These are phyloP conservation scores for Saccharomycopsis microspora DNA, from an alignment of 805 yeast genomes.

Conservation along the genomic window DNA sequence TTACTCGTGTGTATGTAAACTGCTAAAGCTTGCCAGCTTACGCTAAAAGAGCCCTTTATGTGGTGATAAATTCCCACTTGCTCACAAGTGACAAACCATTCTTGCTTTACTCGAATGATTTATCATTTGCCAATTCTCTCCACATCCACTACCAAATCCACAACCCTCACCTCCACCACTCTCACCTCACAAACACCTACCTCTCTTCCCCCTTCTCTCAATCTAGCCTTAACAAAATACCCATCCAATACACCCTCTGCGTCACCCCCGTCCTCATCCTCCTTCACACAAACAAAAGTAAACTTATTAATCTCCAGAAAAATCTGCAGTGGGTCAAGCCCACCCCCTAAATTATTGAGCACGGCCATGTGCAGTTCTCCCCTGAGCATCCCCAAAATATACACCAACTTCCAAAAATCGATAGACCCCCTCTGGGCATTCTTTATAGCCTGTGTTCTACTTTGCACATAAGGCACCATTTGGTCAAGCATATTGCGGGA, in stretches of 20 bases:
- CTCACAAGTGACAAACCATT: background rate
- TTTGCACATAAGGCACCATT: constrained; percentile 32
- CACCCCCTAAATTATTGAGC: too few relatives aligned
- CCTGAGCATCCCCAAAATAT: constrained; percentile 20
- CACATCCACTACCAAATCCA: background rate
- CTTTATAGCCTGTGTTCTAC: constrained; percentile 25
- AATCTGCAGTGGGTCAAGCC: too few relatives aligned
- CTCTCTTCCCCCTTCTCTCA: background rate
- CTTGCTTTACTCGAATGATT: background rate
- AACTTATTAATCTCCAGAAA: constrained; percentile 7
- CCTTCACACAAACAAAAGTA: background rate
- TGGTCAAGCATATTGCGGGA: constrained; percentile 13
- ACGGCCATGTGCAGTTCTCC: background rate
- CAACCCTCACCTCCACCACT: background rate
- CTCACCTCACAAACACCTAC: background rate
- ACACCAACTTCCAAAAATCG: constrained; percentile 23
- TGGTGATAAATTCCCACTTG: too few relatives aligned
- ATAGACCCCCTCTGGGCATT: constrained; percentile 21
- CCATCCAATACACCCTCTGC: background rate
- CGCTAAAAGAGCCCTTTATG: too few relatives aligned
- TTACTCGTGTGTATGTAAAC: too few relatives aligned
- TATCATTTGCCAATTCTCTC: background rate
- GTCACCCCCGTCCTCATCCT: background rate
- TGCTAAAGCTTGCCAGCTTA: too few relatives aligned
- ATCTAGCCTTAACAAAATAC: background rate